Conservation (phyloP, 306 rosid species). For the Alnus rubra region DNA sequence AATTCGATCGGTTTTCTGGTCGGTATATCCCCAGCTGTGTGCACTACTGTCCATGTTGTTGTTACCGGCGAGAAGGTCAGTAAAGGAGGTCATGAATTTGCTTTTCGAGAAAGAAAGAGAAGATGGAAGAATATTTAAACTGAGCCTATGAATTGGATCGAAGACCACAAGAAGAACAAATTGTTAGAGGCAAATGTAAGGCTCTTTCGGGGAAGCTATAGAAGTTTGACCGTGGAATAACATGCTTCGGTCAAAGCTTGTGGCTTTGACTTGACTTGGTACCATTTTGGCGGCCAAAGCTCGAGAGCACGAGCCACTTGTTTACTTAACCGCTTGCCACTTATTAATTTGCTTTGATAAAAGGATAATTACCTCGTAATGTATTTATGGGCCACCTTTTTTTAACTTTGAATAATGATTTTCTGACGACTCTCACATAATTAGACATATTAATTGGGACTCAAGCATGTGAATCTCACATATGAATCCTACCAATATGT, state of each 20-base stretch:
- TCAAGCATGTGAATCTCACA: too few species aligned
- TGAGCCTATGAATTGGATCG: neutral
- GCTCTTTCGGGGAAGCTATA: slow-evolving; percentile 60
- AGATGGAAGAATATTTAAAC: slow-evolving; percentile 13
- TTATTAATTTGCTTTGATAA: neutral
- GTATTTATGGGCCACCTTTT: too few species aligned
- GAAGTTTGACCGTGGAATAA: slow-evolving; percentile 86
- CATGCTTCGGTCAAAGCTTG: slow-evolving; percentile 59
- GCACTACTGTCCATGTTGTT: slow-evolving; percentile 37
- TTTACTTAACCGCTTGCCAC: neutral
- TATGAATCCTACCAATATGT: too few species aligned
- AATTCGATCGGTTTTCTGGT: slow-evolving; percentile 26
- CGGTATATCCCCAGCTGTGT: slow-evolving; percentile 45
- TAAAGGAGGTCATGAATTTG: slow-evolving; percentile 43
- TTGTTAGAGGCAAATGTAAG: neutral
- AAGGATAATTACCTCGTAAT: too few species aligned
- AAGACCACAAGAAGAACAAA: too few species aligned
- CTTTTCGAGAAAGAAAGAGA: slow-evolving; percentile 19
- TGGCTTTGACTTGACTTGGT: slow-evolving; percentile 81
- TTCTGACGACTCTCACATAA: too few species aligned
- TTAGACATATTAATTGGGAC: too few species aligned
- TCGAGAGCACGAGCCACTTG: slow-evolving; percentile 6
- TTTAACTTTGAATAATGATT: too few species aligned
- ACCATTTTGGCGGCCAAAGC: slow-evolving; percentile 30
- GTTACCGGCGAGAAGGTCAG: slow-evolving; percentile 43